Evolutionary conservation across 169 alveolate genomes (phyloP).

Genomic region (Plasmodium gallinaceum): DNA sequence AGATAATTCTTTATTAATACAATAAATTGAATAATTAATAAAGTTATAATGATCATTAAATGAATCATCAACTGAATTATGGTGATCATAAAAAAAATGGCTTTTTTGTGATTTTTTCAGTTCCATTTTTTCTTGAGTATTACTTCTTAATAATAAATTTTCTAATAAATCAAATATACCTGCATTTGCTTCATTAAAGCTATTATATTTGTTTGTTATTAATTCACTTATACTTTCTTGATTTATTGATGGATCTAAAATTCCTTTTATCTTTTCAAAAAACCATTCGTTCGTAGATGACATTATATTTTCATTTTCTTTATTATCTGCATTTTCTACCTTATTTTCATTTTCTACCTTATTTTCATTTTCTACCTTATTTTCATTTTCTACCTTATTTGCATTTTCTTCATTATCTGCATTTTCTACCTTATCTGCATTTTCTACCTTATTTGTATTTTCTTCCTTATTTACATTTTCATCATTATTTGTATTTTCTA

Average conservation of each 20-base stretch:
- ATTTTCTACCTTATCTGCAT: neutral
- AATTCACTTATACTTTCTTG: slow-evolving; percentile 62
- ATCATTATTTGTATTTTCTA: neutral
- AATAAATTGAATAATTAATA: slow-evolving; percentile 52
- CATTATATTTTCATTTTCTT: neutral
- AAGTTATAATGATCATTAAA: slow-evolving; percentile 49
- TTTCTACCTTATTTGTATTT: neutral
- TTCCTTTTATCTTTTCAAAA: slow-evolving; percentile 56
- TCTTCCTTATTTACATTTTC: neutral
- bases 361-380: neutral
- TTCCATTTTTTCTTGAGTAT: slow-evolving; percentile 37
- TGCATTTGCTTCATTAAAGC: slow-evolving; percentile 64
- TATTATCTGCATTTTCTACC: neutral
- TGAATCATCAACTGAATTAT: slow-evolving; percentile 49
- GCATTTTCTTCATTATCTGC: neutral
- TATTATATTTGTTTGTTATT: slow-evolving; percentile 58
- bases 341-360: neutral
- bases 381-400: neutral
- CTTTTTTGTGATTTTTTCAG: slow-evolving; percentile 23
- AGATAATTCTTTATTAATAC: slow-evolving; percentile 71
- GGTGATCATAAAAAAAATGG: slow-evolving; percentile 31
- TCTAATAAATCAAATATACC: slow-evolving; percentile 67
- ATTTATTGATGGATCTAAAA: slow-evolving; percentile 46
- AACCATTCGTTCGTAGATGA: slow-evolving; percentile 54
- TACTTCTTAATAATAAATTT: slow-evolving; percentile 32